phyloP scores from a whole-genome alignment of 148 eudicot species.

The Rhododendron kiyosumense region DNA sequence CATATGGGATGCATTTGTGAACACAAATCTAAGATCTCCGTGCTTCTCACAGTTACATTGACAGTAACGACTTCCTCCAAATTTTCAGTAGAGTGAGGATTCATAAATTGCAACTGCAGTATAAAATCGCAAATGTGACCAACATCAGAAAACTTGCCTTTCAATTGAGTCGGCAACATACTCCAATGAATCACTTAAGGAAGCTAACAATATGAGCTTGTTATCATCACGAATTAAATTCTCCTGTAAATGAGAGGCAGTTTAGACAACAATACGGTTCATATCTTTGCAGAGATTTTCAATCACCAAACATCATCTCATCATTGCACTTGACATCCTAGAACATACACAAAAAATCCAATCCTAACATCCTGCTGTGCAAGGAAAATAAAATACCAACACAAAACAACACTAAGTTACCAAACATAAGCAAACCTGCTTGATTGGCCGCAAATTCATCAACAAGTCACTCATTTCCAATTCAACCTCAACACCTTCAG shows the following conservation, averaged over 20 bases:
- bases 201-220: conserved; percentile 87
- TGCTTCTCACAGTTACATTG: not conserved
- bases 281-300: not conserved
- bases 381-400: not conserved
- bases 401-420: not conserved
- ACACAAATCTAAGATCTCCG: not conserved
- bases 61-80: not conserved
- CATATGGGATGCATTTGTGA: not conserved
- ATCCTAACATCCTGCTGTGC: not conserved
- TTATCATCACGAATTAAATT: conserved; percentile 92
- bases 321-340: not conserved
- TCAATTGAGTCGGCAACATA: conserved; percentile 98
- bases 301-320: not conserved
- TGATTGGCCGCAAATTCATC: conserved; percentile 78
- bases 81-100: not conserved
- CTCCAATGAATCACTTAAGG: conserved; percentile 95
- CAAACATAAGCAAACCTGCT: conserved; percentile 56
- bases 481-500: conserved; percentile 61
- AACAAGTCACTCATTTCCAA: conserved; percentile 73
- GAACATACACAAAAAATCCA: not conserved
- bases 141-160: conserved; percentile 45
- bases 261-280: not conserved
- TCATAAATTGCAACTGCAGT: not conserved
- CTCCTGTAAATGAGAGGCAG: conserved; percentile 51
- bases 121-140: conserved; percentile 7